Percentiles rank a stretch among this genome's conserved stretches.
Conservation (phyloP, 345 rosid species). For the Laguncularia racemosa region DNA sequence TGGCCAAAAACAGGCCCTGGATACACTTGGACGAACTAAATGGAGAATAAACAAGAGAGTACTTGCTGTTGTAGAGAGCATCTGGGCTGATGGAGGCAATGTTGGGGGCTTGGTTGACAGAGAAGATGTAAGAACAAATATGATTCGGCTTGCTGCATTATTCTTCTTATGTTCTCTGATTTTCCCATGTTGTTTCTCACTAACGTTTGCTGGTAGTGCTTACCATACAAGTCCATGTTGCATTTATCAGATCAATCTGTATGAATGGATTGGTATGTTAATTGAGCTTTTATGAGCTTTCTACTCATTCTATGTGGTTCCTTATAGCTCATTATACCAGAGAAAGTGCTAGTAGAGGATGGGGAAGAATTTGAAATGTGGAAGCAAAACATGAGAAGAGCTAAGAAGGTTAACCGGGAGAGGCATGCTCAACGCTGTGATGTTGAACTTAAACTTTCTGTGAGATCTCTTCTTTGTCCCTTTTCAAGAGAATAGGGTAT, state of each 20-base stretch:
- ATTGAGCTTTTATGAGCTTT: slow-evolving; percentile 1
- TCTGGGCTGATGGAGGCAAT: slow-evolving; percentile 89
- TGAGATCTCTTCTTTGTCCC: slow-evolving; percentile 29
- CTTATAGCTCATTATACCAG: slow-evolving; percentile 59
- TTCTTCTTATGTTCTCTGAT: no score
- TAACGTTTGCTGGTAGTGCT: slow-evolving; percentile 1
- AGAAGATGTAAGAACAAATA: slow-evolving; percentile 60
- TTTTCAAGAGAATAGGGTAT: not conserved
- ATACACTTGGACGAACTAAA: slow-evolving; percentile 90
- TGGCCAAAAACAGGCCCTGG: slow-evolving; percentile 57
- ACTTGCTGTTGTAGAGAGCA: slow-evolving; percentile 66
- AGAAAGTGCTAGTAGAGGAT: slow-evolving; percentile 58
- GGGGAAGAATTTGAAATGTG: slow-evolving; percentile 53
- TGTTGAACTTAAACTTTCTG: slow-evolving; percentile 89
- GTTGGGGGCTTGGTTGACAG: slow-evolving; percentile 84
- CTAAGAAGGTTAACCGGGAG: slow-evolving; percentile 79
- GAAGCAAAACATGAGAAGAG: slow-evolving; percentile 74
- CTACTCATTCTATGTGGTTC: slow-evolving; percentile 7
- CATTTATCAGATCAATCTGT: not conserved
- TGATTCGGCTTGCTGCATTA: not conserved
- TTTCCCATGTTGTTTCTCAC: not conserved
- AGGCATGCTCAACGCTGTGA: slow-evolving; percentile 91
- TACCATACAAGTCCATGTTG: not conserved
- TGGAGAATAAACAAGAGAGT: slow-evolving; percentile 86
- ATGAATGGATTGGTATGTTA: not conserved